Evolutionary conservation across 805 yeast species (phyloP), one percentile per base, ranked within the genome.

Genomic region (Starmerella apicola): DNA sequence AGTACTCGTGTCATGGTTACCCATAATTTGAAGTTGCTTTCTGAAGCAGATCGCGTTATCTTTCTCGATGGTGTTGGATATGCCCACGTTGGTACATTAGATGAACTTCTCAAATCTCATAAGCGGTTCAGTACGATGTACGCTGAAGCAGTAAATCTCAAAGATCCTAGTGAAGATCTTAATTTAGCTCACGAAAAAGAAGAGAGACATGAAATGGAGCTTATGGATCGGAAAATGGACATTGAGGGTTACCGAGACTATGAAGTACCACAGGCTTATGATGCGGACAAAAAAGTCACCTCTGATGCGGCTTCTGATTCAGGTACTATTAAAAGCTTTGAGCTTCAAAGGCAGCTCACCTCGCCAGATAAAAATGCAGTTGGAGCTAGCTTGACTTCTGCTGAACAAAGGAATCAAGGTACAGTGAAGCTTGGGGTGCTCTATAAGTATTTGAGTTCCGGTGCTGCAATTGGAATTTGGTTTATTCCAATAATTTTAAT

Each of bases 1-100:
- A 73, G 70, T 51, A 84, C 95, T 0, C 67, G 91, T 51, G 52
- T 84, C 9, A 64, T 83, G 51, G 93, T 93, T 2, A 84, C 95
- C 0, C 95, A 83, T 57, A 94, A 84, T 56, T 63, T 84, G 37
- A 72, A 83, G 5, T 63, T 83, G 44, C 70, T 83, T 45, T 72
- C 72, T 17, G 60, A 68, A 40, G 91, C 93, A 15, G 83, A 78
- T 55, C 66, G 78, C 34, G 62, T 84, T 24, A 66, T 84, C 10
- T 81, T 78, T 45, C 59, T 84, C 42, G 37, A 51, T 23, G 74
- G 79, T 16, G 81, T 78, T 38, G 76, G 83, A 0, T 52, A 70
- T 0, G 61, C 79, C 23, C 72, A 69, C 33, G 58, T 72, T 26
- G 95, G 86, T 12, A 68, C 80, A 0, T 63, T 72, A 16, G 69